Evolutionary conservation across 441 rosid genomes (phyloP).

Genomic region (Populus tomentosa): DNA sequence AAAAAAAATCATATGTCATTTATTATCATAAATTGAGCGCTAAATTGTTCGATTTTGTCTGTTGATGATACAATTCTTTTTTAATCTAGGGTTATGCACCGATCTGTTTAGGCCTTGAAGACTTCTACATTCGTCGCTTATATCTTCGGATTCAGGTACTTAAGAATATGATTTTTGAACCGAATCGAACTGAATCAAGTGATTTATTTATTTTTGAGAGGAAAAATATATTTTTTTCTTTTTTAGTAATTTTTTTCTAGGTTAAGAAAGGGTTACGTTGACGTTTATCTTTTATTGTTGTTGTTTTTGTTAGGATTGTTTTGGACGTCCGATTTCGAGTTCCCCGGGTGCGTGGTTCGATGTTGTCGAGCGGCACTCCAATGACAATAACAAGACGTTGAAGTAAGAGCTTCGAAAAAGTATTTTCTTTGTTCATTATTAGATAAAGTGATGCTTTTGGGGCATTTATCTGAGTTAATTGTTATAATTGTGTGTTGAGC

Average conservation of each 20-base stretch:
- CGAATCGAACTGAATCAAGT: neutral
- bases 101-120: slow-evolving; percentile 70
- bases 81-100: slow-evolving; percentile 63
- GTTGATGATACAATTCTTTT: neutral
- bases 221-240: neutral
- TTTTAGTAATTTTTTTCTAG: neutral
- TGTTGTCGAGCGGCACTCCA: slow-evolving; percentile 73
- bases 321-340: slow-evolving; percentile 77
- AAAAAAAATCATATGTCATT: neutral
- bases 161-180: neutral
- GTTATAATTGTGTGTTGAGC: slow-evolving; percentile 1
- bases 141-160: slow-evolving; percentile 70
- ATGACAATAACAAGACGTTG: slow-evolving; percentile 78
- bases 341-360: slow-evolving; percentile 93
- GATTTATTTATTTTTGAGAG: neutral
- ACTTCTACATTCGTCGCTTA: slow-evolving; percentile 68
- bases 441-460: neutral
- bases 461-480: neutral
- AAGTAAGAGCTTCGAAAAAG: slow-evolving; percentile 34
- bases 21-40: neutral
- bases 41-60: neutral
- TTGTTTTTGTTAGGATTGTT: slow-evolving; percentile 56
- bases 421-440: neutral
- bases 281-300: neutral
- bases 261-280: neutral